Base-by-base conservation (phyloP, 208 protist genomes). In the Trichomonas gallinae region DNA sequence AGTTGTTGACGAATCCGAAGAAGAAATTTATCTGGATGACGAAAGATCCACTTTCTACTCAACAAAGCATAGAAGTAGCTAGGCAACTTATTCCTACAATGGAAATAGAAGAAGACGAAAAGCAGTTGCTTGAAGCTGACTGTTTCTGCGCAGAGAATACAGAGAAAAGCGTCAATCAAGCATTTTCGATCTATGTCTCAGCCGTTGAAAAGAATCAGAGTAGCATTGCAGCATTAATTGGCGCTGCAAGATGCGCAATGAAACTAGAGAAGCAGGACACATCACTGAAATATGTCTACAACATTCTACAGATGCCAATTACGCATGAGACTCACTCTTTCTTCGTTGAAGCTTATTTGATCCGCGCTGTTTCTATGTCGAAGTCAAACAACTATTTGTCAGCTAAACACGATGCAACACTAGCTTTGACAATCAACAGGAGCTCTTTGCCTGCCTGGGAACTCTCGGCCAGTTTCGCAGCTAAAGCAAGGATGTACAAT, bases 321-420 rank as follows among this genome's bases (percentile, higher is more conserved):
- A 48, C 45, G n/a, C 87, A 93, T 36, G 87, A 93, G 17, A 51
- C 42, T 10, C 45, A 51, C 51, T 48, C 44, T 9, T 93, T 48
- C 44, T 93, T 93, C 31, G 87, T 48, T n/a, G 87, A 93, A 51
- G 40, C 44, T 38, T 93, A 93, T 93, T 51, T 93, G n/a, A 93
- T 93, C 13, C 44, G 17, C 13, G 87, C 87, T 36, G n/a, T 9
- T 15, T 36, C 46, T 26, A 51, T 51, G 26, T 34, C 11, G 21
- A 1, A n/a, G 26, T 42, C 42, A 38, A n/a, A n/a, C 17, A 38
- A 48, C 10, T 93, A 40, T 38, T 3, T n/a, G 0, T 38, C 26
- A 1, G 40, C 87, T 34, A 42, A 93, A 38, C 87, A 93, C 38
- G 11, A 42, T 38, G 34, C 45, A n/a, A 58, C 8, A 17, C 9